Evolutionary conservation across 2,329 filamentous ascomycete genomes (phyloP), one percentile per base, ranked within the genome.

Genomic region (Pestalotiopsis sp.): DNA sequence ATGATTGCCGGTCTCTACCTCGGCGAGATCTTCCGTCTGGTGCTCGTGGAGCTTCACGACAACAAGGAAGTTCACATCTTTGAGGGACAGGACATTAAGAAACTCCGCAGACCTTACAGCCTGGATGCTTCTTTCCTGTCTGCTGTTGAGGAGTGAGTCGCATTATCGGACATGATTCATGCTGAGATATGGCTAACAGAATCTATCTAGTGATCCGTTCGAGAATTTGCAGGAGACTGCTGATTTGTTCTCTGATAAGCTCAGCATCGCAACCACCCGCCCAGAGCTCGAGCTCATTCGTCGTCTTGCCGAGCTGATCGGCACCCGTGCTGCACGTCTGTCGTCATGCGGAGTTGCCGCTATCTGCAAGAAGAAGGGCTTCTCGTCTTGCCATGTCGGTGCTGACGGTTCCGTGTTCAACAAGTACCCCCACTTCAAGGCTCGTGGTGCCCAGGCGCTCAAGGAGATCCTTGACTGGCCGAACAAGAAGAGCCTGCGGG

Each of bases 351-450:
- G 96, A 82, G 93, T 99, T 67, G 94, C 95, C 13, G 96, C 95
- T 69, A 98, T 99, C 77, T 94, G 93, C 88, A 97, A 92, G 84
- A 98, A 98, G 91, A 98, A 98, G 88, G 88, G 89, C 74, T 95
- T 95, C 81, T 83, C 92, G 77, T 87, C 88, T 49, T 97, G 93
- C 84, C 96, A 98, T 81, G 96, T 99, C 57, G 96, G 96, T 75
- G 96, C 96, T 65, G 96, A 99, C 78, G 96, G 96, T 49, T 97
- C 93, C 20, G 95, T 99, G 67, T 99, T 99, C 86, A 98, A 97
- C 87, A 98, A 98, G 81, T 99, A 99, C 83, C 96, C 96, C 13
- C 93, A 97, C 83, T 99, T 99, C 89, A 98, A 98, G 87, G 89
- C 91, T 68, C 92, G 96, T 67, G 95, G 95, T 68, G 95, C 96